Percentiles rank a stretch among this genome's conserved stretches.
These are phyloP conservation scores for Penicillium sp. DNA, from an alignment of 2,329 filamentous ascomycete genomes.

Conservation along the genomic window DNA sequence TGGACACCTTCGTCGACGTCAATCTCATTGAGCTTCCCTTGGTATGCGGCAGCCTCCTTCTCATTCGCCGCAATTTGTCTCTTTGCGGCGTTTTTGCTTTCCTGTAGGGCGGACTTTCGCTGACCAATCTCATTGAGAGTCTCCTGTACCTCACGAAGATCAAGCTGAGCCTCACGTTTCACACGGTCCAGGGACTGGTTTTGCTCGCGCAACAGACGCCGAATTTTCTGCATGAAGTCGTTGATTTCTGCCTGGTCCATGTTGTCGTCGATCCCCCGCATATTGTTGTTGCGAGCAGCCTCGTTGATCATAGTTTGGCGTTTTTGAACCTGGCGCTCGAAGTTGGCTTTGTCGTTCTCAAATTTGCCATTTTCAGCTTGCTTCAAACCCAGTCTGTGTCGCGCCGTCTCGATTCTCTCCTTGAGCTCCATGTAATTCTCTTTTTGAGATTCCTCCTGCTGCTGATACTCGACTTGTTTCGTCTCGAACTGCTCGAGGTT, in stretches of 20 bases:
- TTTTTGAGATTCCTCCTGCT: conserved; percentile 65
- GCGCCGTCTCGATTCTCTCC: conserved; percentile 50
- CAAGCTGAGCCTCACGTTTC: conserved; percentile 71
- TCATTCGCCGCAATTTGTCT: conserved; percentile 75
- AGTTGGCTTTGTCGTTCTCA: conserved; percentile 82
- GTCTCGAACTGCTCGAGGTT: conserved; percentile 77
- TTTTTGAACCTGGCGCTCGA: conserved; percentile 74
- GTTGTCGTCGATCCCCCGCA: conserved; percentile 81
- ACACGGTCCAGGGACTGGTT: conserved; percentile 74
- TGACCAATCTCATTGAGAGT: conserved; percentile 73
- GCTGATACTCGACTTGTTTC: conserved; percentile 65
- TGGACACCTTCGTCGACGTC: conserved; percentile 83
- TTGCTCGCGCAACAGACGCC: conserved; percentile 75
- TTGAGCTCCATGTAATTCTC: conserved; percentile 66
- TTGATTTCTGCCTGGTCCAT: conserved; percentile 72
- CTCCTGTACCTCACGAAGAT: conserved; percentile 71
- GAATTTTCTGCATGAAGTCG: conserved; percentile 75
- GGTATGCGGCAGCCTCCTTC: conserved; percentile 65
- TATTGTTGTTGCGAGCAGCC: conserved; percentile 72
- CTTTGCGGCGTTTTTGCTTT: conserved; percentile 72
- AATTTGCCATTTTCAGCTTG: conserved; percentile 65
- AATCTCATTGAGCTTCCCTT: conserved; percentile 70
- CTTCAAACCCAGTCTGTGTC: conserved; percentile 42
- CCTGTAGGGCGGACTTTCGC: conserved; percentile 68
- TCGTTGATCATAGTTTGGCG: conserved; percentile 76